Percentiles rank a stretch among this genome's conserved stretches.
Conservation (phyloP, 805 yeast species). For the Myxozyma neotropica region DNA sequence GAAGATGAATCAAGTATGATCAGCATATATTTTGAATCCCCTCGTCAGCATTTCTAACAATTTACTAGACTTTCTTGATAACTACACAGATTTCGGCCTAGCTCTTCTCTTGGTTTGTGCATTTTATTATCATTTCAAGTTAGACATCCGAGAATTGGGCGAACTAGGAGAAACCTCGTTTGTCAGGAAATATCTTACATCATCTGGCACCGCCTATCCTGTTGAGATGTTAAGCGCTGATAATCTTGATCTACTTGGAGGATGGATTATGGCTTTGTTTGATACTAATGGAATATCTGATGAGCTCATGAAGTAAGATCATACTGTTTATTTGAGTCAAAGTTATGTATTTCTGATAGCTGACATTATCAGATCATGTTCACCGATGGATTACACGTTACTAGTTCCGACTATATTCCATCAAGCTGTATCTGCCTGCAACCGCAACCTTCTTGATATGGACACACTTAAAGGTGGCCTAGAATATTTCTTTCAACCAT, state of each 20-base stretch:
- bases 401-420: conserved; percentile 74
- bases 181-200: conserved; percentile 19
- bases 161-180: conserved; percentile 12
- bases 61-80: conserved; percentile 58
- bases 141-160: conserved; percentile 32
- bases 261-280: conserved; percentile 81
- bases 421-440: conserved; percentile 67
- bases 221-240: conserved; percentile 32
- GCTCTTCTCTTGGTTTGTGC: conserved; percentile 53
- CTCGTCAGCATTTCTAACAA: too few species aligned
- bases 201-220: conserved; percentile 33
- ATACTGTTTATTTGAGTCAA: neutral
- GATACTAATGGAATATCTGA: conserved; percentile 86
- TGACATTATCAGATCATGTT: conserved; percentile 51
- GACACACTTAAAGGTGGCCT: conserved; percentile 73
- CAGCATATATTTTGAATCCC: too few species aligned
- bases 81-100: conserved; percentile 68
- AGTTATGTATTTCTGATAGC: too few species aligned
- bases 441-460: conserved; percentile 56
- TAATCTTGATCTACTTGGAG: conserved; percentile 48
- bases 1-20: conserved; percentile 54
- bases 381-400: conserved; percentile 66
- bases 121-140: conserved; percentile 46
- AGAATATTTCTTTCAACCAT: conserved; percentile 80
- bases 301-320: conserved; percentile 58